Conservation (phyloP, 257 asterid species). For the Datura wrightii region DNA sequence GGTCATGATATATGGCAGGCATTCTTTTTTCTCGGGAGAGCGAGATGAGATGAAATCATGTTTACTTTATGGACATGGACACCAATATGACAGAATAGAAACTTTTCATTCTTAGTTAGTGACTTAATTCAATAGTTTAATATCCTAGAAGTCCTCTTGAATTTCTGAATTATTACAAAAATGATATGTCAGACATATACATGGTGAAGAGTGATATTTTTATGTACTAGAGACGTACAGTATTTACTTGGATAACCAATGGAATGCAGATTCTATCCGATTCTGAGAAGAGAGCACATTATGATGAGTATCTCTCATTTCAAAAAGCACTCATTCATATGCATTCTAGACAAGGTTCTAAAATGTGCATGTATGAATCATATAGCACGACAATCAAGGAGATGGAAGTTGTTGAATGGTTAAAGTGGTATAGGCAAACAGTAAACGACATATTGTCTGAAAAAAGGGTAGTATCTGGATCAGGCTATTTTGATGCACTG, state of each 20-base stretch:
- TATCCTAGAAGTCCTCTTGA: background rate
- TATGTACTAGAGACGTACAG: constrained; percentile 5
- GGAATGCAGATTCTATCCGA: constrained; percentile 84
- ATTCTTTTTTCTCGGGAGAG: background rate
- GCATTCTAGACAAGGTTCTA: constrained; percentile 50
- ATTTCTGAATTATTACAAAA: background rate
- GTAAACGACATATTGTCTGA: constrained; percentile 76
- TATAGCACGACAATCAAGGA: constrained; percentile 46
- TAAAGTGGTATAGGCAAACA: constrained; percentile 85
- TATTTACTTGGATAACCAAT: constrained; percentile 34
- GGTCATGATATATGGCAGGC: background rate
- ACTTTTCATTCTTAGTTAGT: background rate
- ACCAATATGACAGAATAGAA: background rate
- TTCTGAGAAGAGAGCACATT: constrained; percentile 79
- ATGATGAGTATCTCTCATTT: constrained; percentile 67
- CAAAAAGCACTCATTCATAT: constrained; percentile 48
- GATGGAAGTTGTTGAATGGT: constrained; percentile 96
- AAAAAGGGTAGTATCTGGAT: constrained; percentile 81
- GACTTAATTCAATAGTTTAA: background rate
- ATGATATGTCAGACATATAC: background rate
- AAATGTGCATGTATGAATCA: constrained; percentile 55
- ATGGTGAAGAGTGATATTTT: background rate
- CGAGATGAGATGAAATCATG: background rate
- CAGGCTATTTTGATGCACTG: constrained; percentile 79
- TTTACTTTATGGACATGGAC: background rate